A percentile compares a stretch with the other conserved stretches of the same genome.
phyloP scores from a whole-genome alignment of 2,329 filamentous ascomycete genomes.

The Kalaharituber pfeilii region DNA sequence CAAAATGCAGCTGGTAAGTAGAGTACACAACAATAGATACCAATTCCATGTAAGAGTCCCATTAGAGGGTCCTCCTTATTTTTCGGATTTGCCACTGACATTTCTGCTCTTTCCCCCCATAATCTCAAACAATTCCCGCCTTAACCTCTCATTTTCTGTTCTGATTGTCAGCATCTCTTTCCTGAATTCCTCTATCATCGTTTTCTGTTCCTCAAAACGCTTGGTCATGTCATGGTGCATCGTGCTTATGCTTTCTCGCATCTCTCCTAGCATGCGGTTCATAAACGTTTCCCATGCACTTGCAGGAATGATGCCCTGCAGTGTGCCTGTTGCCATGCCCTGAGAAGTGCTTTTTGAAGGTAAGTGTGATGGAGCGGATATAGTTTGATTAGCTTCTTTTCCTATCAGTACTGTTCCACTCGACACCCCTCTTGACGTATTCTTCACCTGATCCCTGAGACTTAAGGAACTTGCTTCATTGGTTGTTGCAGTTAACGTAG shows the following conservation, averaged over 20 bases:
- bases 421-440: not conserved
- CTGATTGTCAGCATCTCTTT: conserved; percentile 12
- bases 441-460: too few relatives aligned
- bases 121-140: conserved; percentile 9
- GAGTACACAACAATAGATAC: too few relatives aligned
- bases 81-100: not conserved
- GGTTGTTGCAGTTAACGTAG: too few relatives aligned
- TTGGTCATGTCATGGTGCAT: conserved; percentile 14
- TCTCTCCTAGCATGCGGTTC: not conserved
- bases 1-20: too few relatives aligned
- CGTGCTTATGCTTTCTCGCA: conserved; percentile 7
- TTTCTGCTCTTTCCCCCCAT: not conserved
- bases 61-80: too few relatives aligned
- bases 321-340: not conserved
- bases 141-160: conserved; percentile 14
- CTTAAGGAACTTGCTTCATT: too few relatives aligned
- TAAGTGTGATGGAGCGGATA: not conserved
- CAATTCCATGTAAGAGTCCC: too few relatives aligned
- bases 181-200: conserved; percentile 9
- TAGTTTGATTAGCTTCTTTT: not conserved
- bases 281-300: not conserved
- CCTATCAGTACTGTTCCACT: not conserved
- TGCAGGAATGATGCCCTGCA: not conserved
- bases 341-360: not conserved
- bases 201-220: conserved; percentile 12